Percentiles rank a stretch among this genome's conserved stretches.
These are phyloP conservation scores for Gynandropsis gynandra DNA, from an alignment of 345 rosid genomes.

Conservation along the genomic window DNA sequence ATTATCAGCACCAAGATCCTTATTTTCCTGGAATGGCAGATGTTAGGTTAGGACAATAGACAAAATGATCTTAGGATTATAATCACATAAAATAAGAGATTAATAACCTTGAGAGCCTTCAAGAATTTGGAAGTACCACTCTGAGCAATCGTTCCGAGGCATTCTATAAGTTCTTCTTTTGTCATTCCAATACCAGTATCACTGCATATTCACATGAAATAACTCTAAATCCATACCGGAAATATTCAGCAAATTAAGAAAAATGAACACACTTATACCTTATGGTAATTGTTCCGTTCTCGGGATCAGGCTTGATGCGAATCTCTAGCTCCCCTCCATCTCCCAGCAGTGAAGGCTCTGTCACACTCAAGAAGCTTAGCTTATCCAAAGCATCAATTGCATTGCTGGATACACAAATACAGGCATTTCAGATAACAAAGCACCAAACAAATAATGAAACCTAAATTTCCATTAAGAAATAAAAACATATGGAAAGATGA, in stretches of 20 bases:
- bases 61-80: no score
- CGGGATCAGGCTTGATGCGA: conserved; percentile 80
- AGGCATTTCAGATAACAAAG: conserved; percentile 9
- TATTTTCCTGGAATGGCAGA: no score
- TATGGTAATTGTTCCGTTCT: conserved; percentile 79
- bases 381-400: no score
- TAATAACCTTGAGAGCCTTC: conserved; percentile 75
- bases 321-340: conserved; percentile 87
- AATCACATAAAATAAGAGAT: not conserved
- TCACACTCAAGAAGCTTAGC: no score
- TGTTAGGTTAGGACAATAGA: no score
- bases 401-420: conserved; percentile 20
- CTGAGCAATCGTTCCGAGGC: conserved; percentile 99
- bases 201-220: conserved; percentile 35
- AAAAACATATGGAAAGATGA: no score
- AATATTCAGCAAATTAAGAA: not conserved
- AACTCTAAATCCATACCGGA: not conserved
- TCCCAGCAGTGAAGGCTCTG: no score
- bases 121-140: conserved; percentile 95
- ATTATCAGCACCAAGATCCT: no score
- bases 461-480: not conserved
- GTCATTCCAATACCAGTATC: no score
- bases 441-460: not conserved
- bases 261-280: conserved; percentile 32
- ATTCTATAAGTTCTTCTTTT: no score